Base-by-base conservation (phyloP, 2,329 filamentous ascomycete species). In the Arthrinium phaeospermum region DNA sequence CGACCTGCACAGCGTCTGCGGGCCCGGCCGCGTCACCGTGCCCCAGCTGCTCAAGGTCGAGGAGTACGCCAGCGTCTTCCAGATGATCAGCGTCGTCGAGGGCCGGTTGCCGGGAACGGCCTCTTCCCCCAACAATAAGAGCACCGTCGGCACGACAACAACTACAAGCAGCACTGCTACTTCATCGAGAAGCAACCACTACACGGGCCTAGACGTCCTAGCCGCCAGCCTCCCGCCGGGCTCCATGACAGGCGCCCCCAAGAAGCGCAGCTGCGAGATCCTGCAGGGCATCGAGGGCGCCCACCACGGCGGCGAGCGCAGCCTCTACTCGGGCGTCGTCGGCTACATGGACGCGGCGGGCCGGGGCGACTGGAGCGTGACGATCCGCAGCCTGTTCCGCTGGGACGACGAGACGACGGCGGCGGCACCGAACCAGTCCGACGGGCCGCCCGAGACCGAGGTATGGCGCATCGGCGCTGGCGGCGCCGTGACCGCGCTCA, bases 201-300 rank as follows among this genome's bases (percentile, higher is more conserved):
- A 88, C 72, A 90, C 90, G 0, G 94, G 93, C 1, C 85, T 96
- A 47, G 92, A 96, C 73, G 92, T 96, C 4, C 88, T 98, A 0
- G 90, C 92, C 0, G 88, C 91, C 8, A 93, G 91, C 68, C 86
- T 98, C 0, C 96, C 96, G 0, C 95, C 96, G 0, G 96, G 96
- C 0, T 96, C 93, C 78, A 98, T 98, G 96, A 98, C 96, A 1
- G 96, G 96, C 8, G 96, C 96, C 0, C 96, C 96, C 0, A 98
- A 98, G 86, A 95, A 96, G 83, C 89, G 96, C 68, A 96, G 93
- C 75, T 98, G 96, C 81, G 92, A 97, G 84, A 88, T 98, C 67
- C 85, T 98, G 27, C 86, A 88, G 73, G 83, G 86, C 4, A 87
- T 98, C 57, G 95, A 98, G 82, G 83, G 82, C 24, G 80, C 85